phyloP scores from a whole-genome alignment of 192 early-diverging fungal genomes.

The Allomyces macrogynus region DNA sequence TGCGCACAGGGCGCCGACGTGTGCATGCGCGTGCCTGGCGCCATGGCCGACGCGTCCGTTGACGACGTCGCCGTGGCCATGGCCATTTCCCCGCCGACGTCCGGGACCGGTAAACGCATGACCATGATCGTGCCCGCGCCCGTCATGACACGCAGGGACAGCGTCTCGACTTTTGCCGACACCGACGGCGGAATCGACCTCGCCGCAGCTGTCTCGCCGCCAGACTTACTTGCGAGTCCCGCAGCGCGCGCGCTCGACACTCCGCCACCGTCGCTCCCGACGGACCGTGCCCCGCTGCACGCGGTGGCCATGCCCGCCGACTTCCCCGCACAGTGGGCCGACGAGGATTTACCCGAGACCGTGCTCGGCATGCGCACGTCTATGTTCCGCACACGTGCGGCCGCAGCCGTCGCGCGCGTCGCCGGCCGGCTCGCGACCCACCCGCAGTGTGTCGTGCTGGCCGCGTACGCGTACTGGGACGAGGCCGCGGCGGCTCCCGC shows the following conservation, averaged over 20 bases:
- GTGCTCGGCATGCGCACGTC: not conserved
- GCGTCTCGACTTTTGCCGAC: not conserved
- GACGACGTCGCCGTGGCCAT: not conserved
- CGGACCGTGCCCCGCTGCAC: not conserved
- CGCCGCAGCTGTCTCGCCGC: not conserved
- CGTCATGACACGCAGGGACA: not conserved
- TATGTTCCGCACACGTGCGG: not conserved
- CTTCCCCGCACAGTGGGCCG: not conserved
- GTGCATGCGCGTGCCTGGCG: not conserved
- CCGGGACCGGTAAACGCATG: not conserved
- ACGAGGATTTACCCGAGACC: not conserved
- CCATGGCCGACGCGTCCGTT: not conserved
- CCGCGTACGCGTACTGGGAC: no score
- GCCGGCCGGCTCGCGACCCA: not conserved
- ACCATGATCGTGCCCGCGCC: not conserved
- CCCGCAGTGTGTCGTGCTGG: not conserved
- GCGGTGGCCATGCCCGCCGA: not conserved
- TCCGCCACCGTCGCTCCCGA: not conserved
- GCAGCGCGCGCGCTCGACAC: not conserved
- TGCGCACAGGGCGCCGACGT: not conserved
- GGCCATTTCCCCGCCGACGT: not conserved
- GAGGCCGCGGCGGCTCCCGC: no score
- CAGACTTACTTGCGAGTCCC: not conserved
- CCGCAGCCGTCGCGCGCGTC: not conserved
- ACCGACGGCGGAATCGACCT: not conserved